Conservation (phyloP, 129 eudicot genomes). For the Silybum marianum region DNA sequence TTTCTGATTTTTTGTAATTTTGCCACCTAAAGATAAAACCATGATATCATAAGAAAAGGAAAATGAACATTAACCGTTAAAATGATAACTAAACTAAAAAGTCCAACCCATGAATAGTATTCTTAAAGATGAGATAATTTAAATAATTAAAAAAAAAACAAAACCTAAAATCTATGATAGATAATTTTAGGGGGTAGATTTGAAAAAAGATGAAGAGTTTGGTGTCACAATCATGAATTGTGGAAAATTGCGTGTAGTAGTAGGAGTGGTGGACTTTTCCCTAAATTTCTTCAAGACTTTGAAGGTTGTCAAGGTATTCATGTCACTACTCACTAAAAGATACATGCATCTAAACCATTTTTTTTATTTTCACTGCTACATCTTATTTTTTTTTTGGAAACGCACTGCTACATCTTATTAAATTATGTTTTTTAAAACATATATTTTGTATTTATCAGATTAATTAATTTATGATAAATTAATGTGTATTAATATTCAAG, state of each 20-base stretch:
- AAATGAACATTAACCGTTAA: not conserved
- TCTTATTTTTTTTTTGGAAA: too few species aligned
- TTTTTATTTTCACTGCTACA: not conserved
- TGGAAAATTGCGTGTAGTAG: constrained; percentile 27
- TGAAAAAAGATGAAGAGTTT: constrained; percentile 7
- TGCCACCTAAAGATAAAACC: constrained; percentile 11
- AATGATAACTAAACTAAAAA: not conserved
- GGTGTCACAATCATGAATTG: constrained; percentile 35
- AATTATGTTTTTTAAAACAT: too few species aligned
- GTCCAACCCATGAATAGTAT: not conserved
- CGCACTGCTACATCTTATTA: too few species aligned
- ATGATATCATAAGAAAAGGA: constrained; percentile 16
- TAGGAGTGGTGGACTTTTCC: constrained; percentile 29
- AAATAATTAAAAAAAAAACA: not conserved
- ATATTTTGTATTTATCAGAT: not conserved
- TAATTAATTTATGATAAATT: not conserved
- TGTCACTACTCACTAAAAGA: constrained; percentile 32
- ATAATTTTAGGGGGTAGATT: not conserved
- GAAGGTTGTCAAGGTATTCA: constrained; percentile 35
- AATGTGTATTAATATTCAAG: not conserved
- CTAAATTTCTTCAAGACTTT: constrained; percentile 22
- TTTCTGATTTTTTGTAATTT: not conserved
- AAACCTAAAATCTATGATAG: not conserved
- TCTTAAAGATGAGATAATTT: constrained; percentile 13
- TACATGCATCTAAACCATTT: constrained; percentile 28